phyloP scores from a whole-genome alignment of 2,329 filamentous ascomycete species.

The Tolypocladium guangdongense region DNA sequence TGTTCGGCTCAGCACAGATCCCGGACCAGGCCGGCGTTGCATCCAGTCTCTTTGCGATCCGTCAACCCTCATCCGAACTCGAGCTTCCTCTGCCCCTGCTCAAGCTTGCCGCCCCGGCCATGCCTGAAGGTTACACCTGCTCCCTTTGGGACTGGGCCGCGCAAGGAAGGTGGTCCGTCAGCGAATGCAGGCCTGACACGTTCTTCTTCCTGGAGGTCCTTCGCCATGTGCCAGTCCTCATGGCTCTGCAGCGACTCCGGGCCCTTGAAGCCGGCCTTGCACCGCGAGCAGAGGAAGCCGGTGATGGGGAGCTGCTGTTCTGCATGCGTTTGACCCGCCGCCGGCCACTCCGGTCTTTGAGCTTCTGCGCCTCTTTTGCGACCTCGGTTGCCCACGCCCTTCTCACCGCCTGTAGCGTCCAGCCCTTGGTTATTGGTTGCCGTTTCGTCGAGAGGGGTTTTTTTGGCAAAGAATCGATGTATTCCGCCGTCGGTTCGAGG shows the following conservation, averaged over 20 bases:
- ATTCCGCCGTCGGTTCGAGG: conserved; percentile 37
- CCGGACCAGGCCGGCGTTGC: neutral
- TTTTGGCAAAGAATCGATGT: conserved; percentile 45
- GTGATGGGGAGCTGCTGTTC: conserved; percentile 21
- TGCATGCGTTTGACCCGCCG: neutral
- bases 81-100: conserved; percentile 50
- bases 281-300: conserved; percentile 48
- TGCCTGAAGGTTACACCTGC: conserved; percentile 29
- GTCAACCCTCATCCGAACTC: conserved; percentile 39
- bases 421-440: conserved; percentile 10
- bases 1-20: neutral
- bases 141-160: conserved; percentile 17
- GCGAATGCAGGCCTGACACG: conserved; percentile 37
- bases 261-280: conserved; percentile 47
- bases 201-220: conserved; percentile 62
- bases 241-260: conserved; percentile 60
- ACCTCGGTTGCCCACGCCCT: neutral
- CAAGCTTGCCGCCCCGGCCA: conserved; percentile 27
- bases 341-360: too few relatives aligned
- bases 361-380: neutral
- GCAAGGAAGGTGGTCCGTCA: conserved; percentile 20
- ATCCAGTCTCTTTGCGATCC: neutral
- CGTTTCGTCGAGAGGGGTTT: conserved; percentile 17
- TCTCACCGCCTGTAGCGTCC: conserved; percentile 2
- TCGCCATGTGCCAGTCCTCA: conserved; percentile 89